Base-by-base conservation (phyloP, 805 yeast species). In the Candida montana region DNA sequence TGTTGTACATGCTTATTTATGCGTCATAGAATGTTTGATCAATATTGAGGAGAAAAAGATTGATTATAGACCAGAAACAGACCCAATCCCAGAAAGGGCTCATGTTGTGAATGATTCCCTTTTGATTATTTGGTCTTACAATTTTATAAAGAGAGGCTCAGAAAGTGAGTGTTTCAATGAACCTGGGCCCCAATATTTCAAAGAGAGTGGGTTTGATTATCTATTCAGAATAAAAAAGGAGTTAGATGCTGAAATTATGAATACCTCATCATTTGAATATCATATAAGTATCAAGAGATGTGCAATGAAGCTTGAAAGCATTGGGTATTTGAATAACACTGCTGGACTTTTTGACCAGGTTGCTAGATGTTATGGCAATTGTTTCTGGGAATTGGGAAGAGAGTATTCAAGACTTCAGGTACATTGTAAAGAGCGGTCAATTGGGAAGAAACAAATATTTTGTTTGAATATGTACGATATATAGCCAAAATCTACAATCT, bases 11-110 rank as follows among this genome's bases (percentile, higher is more conserved):
- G 77, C 83, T 24, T 75, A 75, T 44, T 58, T 75, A 34, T 64
- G 77, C 41, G 53, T 81, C 15, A 72, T 72, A 59, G 83, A 79
- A 50, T 72, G 74, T 71, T 68, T 75, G 40, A 52, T 79, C 34
- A 67, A 65, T 44, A 72, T 67, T 42, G 55, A 64, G 21, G 46
- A 48, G 13, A 64, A 61, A 27, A 69, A 66, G 20, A 61, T 64
- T 31, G 61, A 62, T 20, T 69, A 66, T 43, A 61, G 62, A 20
- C 75, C 74, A 51, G 66, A 71, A 30, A 74, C 75, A 1, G 72
- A 71, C 45, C 54, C 66, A 1, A 79, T 77, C 51, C 67, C 74
- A 9, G 62, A 68, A 16, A 47, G 62, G 31, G 56, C 61, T 7
- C 55, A 57, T 31, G 47, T 57, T 5, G 20, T 58, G 10, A 59